These are phyloP conservation scores for Trichoderma sp. DNA, from an alignment of 2,329 filamentous ascomycete genomes.

Conservation along the genomic window DNA sequence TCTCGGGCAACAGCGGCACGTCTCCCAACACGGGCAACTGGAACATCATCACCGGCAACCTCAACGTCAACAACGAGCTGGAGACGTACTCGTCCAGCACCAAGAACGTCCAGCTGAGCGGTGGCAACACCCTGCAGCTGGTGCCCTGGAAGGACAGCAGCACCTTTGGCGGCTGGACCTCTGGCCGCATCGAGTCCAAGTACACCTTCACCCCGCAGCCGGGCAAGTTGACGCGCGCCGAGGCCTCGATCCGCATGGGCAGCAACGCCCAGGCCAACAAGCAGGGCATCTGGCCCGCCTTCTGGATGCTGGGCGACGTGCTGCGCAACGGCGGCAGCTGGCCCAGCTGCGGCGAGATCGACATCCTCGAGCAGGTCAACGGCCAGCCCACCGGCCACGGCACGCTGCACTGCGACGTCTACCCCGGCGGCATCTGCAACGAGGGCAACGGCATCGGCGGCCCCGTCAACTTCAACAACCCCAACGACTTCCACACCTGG, in stretches of 20 bases:
- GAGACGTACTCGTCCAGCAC: conserved; percentile 52
- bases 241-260: conserved; percentile 53
- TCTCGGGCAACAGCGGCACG: conserved; percentile 43
- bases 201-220: conserved; percentile 49
- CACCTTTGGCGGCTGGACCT: conserved; percentile 52
- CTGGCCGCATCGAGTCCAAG: conserved; percentile 56
- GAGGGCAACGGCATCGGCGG: conserved; percentile 51
- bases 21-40: conserved; percentile 44
- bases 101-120: conserved; percentile 54
- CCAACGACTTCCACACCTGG: conserved; percentile 52
- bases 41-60: conserved; percentile 46
- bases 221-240: conserved; percentile 51
- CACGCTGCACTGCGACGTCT: conserved; percentile 55
- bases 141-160: conserved; percentile 48
- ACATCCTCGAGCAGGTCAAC: conserved; percentile 60
- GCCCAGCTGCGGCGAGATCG: conserved; percentile 59
- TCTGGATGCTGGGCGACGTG: conserved; percentile 58
- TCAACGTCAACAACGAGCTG: conserved; percentile 55
- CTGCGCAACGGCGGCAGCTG: conserved; percentile 52
- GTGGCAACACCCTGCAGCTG: conserved; percentile 54
- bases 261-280: conserved; percentile 46
- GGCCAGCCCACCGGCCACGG: conserved; percentile 51
- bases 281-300: conserved; percentile 61
- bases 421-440: conserved; percentile 52
- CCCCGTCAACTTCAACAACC: conserved; percentile 42